Evolutionary conservation across 768 basidiomycete genomes (phyloP).

Genomic region (Suillus variegatus): DNA sequence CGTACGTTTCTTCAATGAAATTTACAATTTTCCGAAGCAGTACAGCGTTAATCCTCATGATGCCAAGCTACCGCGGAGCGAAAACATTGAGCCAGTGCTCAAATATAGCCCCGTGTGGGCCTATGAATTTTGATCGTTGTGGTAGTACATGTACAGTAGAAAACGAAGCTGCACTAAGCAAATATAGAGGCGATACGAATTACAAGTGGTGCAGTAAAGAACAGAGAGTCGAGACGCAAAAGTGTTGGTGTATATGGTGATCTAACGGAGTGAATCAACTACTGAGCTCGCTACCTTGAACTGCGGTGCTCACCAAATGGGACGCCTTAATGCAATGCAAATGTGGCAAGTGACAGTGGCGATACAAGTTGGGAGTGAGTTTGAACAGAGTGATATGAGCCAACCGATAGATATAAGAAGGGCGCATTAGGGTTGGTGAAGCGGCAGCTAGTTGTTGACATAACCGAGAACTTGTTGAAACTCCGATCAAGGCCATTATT

Average conservation of each 20-base stretch:
- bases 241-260: slow-evolving; percentile 2
- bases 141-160: slow-evolving; percentile 1
- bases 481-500: not conserved
- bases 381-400: slow-evolving; percentile 1
- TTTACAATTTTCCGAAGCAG: not conserved
- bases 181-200: not conserved
- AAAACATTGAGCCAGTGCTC: not conserved
- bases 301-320: not conserved
- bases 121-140: not conserved
- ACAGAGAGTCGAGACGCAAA: not conserved
- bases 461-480: not conserved
- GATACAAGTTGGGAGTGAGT: slow-evolving; percentile 4
- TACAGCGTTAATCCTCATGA: not conserved
- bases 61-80: not conserved
- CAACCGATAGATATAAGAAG: slow-evolving; percentile 2
- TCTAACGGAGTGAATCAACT: not conserved
- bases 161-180: not conserved
- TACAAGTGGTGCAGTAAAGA: not conserved
- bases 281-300: not conserved
- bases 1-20: too few relatives aligned
- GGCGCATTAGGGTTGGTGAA: not conserved
- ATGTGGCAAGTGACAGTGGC: not conserved
- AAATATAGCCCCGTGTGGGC: not conserved
- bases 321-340: not conserved
- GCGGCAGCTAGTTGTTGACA: not conserved